A percentile compares a stretch with the other conserved stretches of the same genome.
phyloP scores from a whole-genome alignment of 2,329 filamentous ascomycete genomes.

The Colletotrichum ledebouriae region DNA sequence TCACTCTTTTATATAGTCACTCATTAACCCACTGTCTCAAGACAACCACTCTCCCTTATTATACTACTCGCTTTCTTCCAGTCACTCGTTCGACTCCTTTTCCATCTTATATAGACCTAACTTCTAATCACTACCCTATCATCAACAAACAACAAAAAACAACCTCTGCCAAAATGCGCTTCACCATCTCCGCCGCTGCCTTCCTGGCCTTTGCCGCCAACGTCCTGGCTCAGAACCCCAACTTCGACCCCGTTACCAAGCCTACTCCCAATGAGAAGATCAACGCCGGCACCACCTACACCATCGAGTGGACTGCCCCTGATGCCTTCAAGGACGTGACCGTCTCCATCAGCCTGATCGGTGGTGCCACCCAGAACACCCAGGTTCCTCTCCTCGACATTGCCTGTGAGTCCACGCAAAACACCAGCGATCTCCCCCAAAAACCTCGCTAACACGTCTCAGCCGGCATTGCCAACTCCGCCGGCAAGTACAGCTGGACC shows the following conservation, averaged over 20 bases:
- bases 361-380: conserved; percentile 59
- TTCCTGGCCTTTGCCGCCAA: conserved; percentile 65
- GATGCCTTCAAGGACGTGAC: conserved; percentile 57
- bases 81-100: conserved; percentile 37
- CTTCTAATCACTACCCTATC: conserved; percentile 28
- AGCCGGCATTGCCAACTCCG: conserved; percentile 63
- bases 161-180: conserved; percentile 65
- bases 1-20: conserved; percentile 43
- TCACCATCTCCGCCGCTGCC: conserved; percentile 61
- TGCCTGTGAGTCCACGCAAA: conserved; percentile 60
- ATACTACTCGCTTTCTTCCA: conserved; percentile 32
- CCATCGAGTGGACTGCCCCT: conserved; percentile 63
- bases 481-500: conserved; percentile 63
- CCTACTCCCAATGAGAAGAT: conserved; percentile 61
- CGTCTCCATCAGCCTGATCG: conserved; percentile 68
- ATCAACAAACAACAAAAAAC: conserved; percentile 37
- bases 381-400: conserved; percentile 60
- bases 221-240: conserved; percentile 66
- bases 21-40: conserved; percentile 40
- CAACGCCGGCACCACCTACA: conserved; percentile 62
- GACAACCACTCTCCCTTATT: conserved; percentile 27
- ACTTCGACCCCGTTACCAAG: conserved; percentile 67
- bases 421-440: neutral
- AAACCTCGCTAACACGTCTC: conserved; percentile 41
- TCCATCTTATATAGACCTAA: conserved; percentile 32